These are phyloP conservation scores for Ceratobasidium theobromae DNA, from an alignment of 1,284 basidiomycete species.

Conservation along the genomic window DNA sequence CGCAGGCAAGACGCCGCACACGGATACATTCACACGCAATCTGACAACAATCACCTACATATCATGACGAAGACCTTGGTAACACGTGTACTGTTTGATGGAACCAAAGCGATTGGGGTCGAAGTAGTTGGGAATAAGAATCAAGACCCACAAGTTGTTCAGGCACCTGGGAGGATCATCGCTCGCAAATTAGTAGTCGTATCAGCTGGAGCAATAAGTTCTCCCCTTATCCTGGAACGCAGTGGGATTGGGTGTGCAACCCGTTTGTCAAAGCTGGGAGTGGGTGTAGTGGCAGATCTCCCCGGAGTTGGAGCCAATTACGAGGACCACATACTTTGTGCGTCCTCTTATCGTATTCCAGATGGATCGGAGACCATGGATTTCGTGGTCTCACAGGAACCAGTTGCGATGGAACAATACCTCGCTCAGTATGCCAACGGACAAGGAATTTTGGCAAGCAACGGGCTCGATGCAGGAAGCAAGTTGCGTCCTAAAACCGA, in stretches of 20 bases:
- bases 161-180: constrained; percentile 2
- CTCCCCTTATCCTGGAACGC: constrained; percentile 57
- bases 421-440: constrained; percentile 5
- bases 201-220: constrained; percentile 40
- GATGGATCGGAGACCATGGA: constrained; percentile 19
- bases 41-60: constrained; percentile 12
- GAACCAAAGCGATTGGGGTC: constrained; percentile 25
- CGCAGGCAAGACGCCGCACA: constrained; percentile 24
- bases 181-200: constrained; percentile 29
- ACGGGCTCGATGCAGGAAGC: constrained; percentile 47
- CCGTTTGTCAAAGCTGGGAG: constrained; percentile 47
- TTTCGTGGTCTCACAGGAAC: not conserved
- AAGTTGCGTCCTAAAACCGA: constrained; percentile 52
- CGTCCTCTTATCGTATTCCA: not conserved
- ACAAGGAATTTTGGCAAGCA: constrained; percentile 17
- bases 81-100: constrained; percentile 5
- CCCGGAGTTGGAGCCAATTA: constrained; percentile 60
- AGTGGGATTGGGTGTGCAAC: constrained; percentile 52
- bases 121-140: constrained; percentile 7
- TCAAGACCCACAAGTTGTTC: not conserved
- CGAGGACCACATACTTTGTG: constrained; percentile 45
- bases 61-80: constrained; percentile 17
- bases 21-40: constrained; percentile 23
- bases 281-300: constrained; percentile 50
- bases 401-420: constrained; percentile 6